phyloP scores from a whole-genome alignment of 306 rosid genomes.

The Arachis stenosperma region DNA sequence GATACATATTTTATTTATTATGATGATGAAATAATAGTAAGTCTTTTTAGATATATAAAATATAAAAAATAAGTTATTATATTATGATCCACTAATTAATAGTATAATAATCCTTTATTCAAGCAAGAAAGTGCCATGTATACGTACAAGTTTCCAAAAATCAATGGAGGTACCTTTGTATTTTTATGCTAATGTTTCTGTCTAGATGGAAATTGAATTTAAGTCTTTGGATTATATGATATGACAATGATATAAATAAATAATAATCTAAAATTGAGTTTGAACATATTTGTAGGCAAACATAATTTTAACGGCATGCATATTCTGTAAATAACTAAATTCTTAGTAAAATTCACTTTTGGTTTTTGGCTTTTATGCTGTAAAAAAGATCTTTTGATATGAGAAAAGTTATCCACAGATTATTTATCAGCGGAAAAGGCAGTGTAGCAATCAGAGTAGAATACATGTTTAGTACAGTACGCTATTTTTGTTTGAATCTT shows the following conservation, averaged over 20 bases:
- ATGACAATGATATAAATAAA: not conserved
- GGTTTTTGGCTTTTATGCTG: not conserved
- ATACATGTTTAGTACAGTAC: no score
- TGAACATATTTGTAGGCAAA: constrained; percentile 1
- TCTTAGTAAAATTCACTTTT: not conserved
- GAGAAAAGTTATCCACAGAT: no score
- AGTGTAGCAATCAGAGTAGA: no score
- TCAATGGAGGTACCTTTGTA: constrained; percentile 21
- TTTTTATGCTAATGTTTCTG: constrained; percentile 38
- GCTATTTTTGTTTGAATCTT: no score
- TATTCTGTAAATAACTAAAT: not conserved
- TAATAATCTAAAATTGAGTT: constrained; percentile 4
- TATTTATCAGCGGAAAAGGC: no score
- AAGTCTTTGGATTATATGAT: constrained; percentile 1
- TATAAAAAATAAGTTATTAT: no score
- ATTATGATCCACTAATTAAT: no score
- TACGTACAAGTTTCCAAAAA: constrained; percentile 11
- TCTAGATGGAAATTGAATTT: constrained; percentile 18
- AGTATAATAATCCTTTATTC: not conserved
- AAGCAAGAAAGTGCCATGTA: constrained; percentile 8
- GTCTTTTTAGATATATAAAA: no score
- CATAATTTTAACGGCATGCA: not conserved
- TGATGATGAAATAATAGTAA: no score
- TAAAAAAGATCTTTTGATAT: no score
- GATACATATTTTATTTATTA: no score